phyloP scores from a whole-genome alignment of 2,329 filamentous ascomycete genomes.

The Colletotrichum magnum region DNA sequence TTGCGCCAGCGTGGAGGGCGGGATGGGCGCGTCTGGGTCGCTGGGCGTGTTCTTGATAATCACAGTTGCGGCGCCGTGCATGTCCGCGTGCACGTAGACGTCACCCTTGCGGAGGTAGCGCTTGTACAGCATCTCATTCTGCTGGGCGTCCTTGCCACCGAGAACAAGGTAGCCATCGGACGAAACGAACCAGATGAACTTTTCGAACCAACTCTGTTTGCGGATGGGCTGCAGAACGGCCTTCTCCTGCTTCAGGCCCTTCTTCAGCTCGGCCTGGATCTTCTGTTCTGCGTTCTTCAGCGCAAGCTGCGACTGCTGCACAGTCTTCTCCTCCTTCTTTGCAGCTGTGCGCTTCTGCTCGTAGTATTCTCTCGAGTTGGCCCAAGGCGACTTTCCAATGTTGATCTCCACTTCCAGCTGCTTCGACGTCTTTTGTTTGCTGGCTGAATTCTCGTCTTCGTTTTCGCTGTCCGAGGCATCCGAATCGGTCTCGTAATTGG shows the following conservation, averaged over 20 bases:
- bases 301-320: constrained; percentile 84
- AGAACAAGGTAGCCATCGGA: constrained; percentile 95
- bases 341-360: constrained; percentile 88
- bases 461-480: constrained; percentile 71
- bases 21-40: constrained; percentile 86
- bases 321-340: constrained; percentile 88
- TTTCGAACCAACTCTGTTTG: constrained; percentile 94
- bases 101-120: constrained; percentile 90
- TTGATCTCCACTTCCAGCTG: constrained; percentile 85
- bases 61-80: constrained; percentile 86
- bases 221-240: constrained; percentile 86
- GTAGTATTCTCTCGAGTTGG: constrained; percentile 93
- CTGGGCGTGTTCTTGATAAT: constrained; percentile 90
- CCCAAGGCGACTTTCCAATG: constrained; percentile 85
- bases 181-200: constrained; percentile 95
- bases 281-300: constrained; percentile 93
- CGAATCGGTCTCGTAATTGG: constrained; percentile 75
- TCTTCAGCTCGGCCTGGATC: constrained; percentile 87
- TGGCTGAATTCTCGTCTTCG: constrained; percentile 52
- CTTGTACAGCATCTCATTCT: constrained; percentile 93
- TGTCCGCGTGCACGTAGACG: constrained; percentile 90
- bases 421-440: constrained; percentile 60
- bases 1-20: constrained; percentile 91
- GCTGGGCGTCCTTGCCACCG: constrained; percentile 88
- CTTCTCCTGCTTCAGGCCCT: constrained; percentile 92